phyloP scores from a whole-genome alignment of 441 rosid species.

The Croton laevigatus region DNA sequence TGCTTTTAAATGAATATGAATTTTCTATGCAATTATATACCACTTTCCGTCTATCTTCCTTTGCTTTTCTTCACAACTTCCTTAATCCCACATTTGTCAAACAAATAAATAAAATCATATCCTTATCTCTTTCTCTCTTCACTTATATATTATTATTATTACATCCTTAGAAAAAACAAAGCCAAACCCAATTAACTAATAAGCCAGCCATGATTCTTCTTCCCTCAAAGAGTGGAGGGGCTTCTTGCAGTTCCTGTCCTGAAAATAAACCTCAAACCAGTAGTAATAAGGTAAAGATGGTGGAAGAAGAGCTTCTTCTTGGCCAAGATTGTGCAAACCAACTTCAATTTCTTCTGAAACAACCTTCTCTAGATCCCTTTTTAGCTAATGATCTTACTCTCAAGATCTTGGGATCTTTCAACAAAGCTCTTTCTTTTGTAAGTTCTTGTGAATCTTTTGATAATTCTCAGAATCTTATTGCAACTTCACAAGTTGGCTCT shows the following conservation, averaged over 20 bases:
- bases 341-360: constrained; percentile 42
- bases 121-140: neutral
- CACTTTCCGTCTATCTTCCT: constrained; percentile 13
- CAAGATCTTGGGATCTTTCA: constrained; percentile 57
- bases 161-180: neutral
- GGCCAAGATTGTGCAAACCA: constrained; percentile 46
- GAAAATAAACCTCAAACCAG: constrained; percentile 14
- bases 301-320: constrained; percentile 35
- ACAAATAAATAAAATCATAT: neutral
- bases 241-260: constrained; percentile 7
- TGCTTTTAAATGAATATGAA: neutral
- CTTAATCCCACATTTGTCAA: neutral
- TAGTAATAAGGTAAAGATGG: constrained; percentile 23
- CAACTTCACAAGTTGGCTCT: constrained; percentile 38
- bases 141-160: neutral
- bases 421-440: constrained; percentile 41
- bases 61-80: constrained; percentile 1
- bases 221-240: constrained; percentile 15
- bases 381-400: constrained; percentile 31
- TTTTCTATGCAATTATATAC: neutral
- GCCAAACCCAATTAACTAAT: neutral
- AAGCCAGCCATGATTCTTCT: neutral
- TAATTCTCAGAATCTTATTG: constrained; percentile 18
- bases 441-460: constrained; percentile 20
- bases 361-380: constrained; percentile 17